These are phyloP conservation scores for Senna tora DNA, from an alignment of 306 rosid genomes.

Conservation along the genomic window DNA sequence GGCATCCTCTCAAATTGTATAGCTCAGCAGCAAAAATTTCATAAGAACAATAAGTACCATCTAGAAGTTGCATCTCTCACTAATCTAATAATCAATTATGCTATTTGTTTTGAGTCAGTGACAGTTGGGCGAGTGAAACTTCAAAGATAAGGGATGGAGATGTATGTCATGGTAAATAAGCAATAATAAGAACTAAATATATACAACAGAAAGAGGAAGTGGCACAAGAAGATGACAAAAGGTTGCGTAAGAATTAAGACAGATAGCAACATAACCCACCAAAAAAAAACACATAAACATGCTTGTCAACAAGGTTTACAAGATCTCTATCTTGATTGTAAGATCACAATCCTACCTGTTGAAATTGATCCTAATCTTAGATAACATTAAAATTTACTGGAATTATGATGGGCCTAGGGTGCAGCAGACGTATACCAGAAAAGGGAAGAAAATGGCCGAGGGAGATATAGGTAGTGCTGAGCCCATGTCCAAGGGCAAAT, in stretches of 20 bases:
- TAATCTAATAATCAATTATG: neutral
- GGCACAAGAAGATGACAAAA: neutral
- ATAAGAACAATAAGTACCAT: neutral
- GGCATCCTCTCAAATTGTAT: slow-evolving; percentile 22
- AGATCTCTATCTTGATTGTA: too few relatives aligned
- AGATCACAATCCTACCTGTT: too few relatives aligned
- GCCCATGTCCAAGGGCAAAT: too few relatives aligned
- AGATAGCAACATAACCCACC: neutral
- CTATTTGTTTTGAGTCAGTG: neutral
- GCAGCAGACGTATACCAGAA: too few relatives aligned
- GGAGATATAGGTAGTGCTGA: too few relatives aligned
- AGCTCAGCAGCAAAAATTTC: slow-evolving; percentile 9
- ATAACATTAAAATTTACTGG: too few relatives aligned
- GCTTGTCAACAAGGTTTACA: too few relatives aligned
- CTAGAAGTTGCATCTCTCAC: neutral
- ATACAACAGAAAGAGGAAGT: neutral
- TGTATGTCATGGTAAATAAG: neutral
- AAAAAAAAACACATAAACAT: neutral
- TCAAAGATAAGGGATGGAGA: neutral
- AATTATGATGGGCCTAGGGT: too few relatives aligned
- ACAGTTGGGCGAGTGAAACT: neutral
- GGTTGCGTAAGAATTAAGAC: neutral
- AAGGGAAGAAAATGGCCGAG: too few relatives aligned
- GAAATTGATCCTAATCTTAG: too few relatives aligned
- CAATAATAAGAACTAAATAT: neutral